These are phyloP conservation scores for Aspergillus spinulosporus DNA, from an alignment of 2,329 filamentous ascomycete species.

Conservation along the genomic window DNA sequence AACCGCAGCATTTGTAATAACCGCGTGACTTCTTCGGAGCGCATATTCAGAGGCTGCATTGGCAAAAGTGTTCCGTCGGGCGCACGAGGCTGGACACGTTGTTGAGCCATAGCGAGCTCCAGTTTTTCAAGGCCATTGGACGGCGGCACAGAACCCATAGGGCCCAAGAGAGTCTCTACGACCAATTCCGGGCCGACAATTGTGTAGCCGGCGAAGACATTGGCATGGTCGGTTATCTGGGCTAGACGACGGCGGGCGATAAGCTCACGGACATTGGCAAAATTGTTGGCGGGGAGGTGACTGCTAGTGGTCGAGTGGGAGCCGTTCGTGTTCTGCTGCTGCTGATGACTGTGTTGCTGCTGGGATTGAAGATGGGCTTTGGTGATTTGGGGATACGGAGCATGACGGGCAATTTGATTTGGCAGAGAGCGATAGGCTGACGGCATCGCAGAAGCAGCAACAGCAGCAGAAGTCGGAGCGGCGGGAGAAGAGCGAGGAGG, in stretches of 20 bases:
- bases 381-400: conserved; percentile 39
- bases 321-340: conserved; percentile 19
- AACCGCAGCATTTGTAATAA: conserved; percentile 47
- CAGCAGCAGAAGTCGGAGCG: conserved; percentile 29
- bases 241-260: conserved; percentile 44
- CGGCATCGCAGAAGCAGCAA: conserved; percentile 44
- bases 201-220: conserved; percentile 45
- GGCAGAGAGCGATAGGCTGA: conserved; percentile 45
- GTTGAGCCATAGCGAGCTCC: conserved; percentile 47
- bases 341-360: conserved; percentile 22
- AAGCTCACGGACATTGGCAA: conserved; percentile 44
- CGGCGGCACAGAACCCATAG: conserved; percentile 43
- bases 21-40: conserved; percentile 45
- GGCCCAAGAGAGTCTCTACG: conserved; percentile 44
- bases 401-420: conserved; percentile 39
- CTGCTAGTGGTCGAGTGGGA: conserved; percentile 16
- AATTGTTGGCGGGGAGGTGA: conserved; percentile 39
- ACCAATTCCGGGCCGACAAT: conserved; percentile 47
- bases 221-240: conserved; percentile 49
- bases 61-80: conserved; percentile 41
- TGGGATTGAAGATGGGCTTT: conserved; percentile 35
- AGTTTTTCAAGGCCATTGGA: conserved; percentile 46
- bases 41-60: conserved; percentile 45
- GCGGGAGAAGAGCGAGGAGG: conserved; percentile 31
- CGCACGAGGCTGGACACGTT: conserved; percentile 42